phyloP scores from a whole-genome alignment of 495 filamentous ascomycete genomes.

The Neurospora hispaniola region DNA sequence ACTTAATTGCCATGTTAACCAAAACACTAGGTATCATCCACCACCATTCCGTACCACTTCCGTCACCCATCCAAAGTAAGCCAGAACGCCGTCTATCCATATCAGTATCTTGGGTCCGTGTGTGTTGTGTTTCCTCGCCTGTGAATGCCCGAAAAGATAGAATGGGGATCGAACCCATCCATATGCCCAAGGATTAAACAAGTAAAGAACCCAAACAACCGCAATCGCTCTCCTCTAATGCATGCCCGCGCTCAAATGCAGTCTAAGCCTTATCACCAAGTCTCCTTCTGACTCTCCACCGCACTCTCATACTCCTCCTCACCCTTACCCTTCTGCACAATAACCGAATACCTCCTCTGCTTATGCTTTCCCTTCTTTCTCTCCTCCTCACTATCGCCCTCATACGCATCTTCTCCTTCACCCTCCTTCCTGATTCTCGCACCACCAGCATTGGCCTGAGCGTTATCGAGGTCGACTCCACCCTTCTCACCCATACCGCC shows the following conservation, averaged over 20 bases:
- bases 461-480: conserved; percentile 37
- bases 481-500: conserved; percentile 43
- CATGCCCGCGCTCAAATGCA: background rate
- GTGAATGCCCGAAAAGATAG: background rate
- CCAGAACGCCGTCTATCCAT: background rate
- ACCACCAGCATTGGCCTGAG: conserved; percentile 40
- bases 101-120: background rate
- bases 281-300: conserved; percentile 7
- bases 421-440: conserved; percentile 19
- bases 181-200: background rate
- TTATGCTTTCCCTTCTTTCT: conserved; percentile 15
- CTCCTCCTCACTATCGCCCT: conserved; percentile 24
- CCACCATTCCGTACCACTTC: background rate
- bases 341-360: conserved; percentile 17
- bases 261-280: background rate
- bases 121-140: background rate
- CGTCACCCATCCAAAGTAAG: background rate
- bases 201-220: background rate
- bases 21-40: background rate
- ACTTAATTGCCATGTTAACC: background rate
- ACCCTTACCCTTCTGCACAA: conserved; percentile 26
- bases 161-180: background rate
- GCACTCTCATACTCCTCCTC: conserved; percentile 29
- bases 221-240: background rate
- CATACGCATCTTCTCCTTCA: conserved; percentile 22